Evolutionary conservation across 2,329 filamentous ascomycete genomes (phyloP).

Genomic region (Biscogniauxia sp.): DNA sequence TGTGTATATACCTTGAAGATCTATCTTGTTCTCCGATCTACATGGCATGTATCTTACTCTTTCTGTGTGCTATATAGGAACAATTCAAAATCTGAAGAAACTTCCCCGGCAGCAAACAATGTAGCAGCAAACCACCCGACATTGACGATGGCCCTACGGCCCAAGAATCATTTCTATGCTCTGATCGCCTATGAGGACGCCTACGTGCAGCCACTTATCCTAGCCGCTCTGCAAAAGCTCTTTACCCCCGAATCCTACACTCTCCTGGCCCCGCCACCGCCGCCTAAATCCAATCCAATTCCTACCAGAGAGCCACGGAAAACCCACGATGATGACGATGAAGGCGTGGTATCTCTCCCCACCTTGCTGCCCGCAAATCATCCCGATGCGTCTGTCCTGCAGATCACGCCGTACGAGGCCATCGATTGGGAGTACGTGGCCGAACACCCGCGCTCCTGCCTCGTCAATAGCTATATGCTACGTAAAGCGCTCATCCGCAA

Average conservation of each 20-base stretch:
- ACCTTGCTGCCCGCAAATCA: conserved; percentile 37
- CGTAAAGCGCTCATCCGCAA: conserved; percentile 96
- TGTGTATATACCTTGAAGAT: conserved; percentile 4
- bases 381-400: conserved; percentile 55
- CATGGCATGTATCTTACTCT: conserved; percentile 22
- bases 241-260: conserved; percentile 56
- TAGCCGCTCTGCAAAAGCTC: conserved; percentile 64
- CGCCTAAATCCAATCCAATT: conserved; percentile 10
- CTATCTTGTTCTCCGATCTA: conserved; percentile 4
- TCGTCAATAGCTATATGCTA: conserved; percentile 90
- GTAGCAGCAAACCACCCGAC: conserved; percentile 7
- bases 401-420: conserved; percentile 83
- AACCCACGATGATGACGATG: background rate
- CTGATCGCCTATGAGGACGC: conserved; percentile 80
- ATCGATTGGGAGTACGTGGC: conserved; percentile 80
- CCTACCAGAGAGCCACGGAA: conserved; percentile 19
- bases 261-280: conserved; percentile 49
- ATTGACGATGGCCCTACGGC: conserved; percentile 18
- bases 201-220: conserved; percentile 85
- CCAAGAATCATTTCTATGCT: conserved; percentile 57
- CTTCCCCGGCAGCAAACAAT: background rate
- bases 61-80: conserved; percentile 19
- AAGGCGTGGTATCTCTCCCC: conserved; percentile 32
- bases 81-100: conserved; percentile 15
- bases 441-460: conserved; percentile 55